Evolutionary conservation across 495 filamentous ascomycete genomes (phyloP), one percentile per base, ranked within the genome.

Genomic region (Podospora sp.): DNA sequence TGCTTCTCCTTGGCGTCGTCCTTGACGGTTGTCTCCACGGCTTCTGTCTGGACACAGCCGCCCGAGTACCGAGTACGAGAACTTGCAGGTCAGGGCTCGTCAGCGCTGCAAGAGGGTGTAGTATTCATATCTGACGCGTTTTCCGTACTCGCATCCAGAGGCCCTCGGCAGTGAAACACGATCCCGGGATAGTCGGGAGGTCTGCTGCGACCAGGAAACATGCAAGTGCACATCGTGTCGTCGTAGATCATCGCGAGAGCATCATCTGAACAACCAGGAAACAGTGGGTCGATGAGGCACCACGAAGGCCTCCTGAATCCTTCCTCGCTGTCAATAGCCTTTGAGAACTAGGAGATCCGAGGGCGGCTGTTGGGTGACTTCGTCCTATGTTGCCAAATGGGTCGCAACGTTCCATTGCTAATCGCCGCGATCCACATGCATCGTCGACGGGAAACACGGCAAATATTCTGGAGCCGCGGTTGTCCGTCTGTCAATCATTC

Each of bases 201-300:
- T 22, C 20, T 24, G 7, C 25, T 35, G 26, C 16, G 26, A 36
- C 57, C 57, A 36, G 57, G 26, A 60, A 60, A 60, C 57, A 60
- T 20, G 26, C n/a, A 35, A 21, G 18, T 20, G 57, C 29, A 35
- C 57, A 29, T 60, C 57, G 29, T 36, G 26, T 60, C 57, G 26
- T 20, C n/a, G 57, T 36, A 16, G 57, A 60, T 60, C 57, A 36
- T 22, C 12, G 29, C 53, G 53, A 16, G 56, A n/a, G 29, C 57
- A 60, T 60, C 57, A 60, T 25, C 25, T 35, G 57, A 60, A 9
- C 57, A 21, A 60, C 57, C 57, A 60, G 57, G 57, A 26, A 57
- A 21, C 26, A 21, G 53, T 57, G 21, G 40, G 40, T 46, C 40
- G 11, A 46, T 14, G 16, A 18, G 2, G 11, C 40, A 12, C 40